A percentile compares a stretch with the other conserved stretches of the same genome.
Conservation (phyloP, 2,329 filamentous ascomycete species). For the Pseudogymnoascus sp. region DNA sequence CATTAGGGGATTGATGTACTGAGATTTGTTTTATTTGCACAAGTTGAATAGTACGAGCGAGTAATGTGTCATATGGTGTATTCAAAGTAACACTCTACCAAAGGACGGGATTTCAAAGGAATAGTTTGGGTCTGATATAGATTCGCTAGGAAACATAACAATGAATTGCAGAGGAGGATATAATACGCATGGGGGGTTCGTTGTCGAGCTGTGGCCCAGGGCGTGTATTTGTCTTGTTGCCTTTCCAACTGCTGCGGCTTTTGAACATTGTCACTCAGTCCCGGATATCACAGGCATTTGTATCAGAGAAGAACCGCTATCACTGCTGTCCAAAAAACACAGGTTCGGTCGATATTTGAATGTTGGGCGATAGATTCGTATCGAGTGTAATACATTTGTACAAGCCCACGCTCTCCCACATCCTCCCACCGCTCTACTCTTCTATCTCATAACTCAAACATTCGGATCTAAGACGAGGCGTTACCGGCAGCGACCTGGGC, state of each 20-base stretch:
- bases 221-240: not conserved
- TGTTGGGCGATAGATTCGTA: slow-evolving; percentile 7
- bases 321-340: not conserved
- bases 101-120: not conserved
- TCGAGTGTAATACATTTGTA: slow-evolving; percentile 24
- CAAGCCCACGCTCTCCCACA: slow-evolving; percentile 16
- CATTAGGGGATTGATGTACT: not conserved
- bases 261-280: not conserved
- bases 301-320: not conserved
- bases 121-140: not conserved
- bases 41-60: not conserved
- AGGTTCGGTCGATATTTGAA: slow-evolving; percentile 1
- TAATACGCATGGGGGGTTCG: not conserved
- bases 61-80: not conserved
- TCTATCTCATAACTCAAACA: slow-evolving; percentile 6
- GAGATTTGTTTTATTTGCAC: not conserved
- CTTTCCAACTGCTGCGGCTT: not conserved
- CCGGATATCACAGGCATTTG: not conserved
- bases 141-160: not conserved
- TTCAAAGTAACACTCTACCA: not conserved
- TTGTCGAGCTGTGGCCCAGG: not conserved
- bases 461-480: slow-evolving; percentile 17
- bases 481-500: slow-evolving; percentile 19
- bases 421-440: not conserved
- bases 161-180: not conserved